These are phyloP conservation scores for Trametes pubescens DNA, from an alignment of 1,284 basidiomycete species.

Conservation along the genomic window DNA sequence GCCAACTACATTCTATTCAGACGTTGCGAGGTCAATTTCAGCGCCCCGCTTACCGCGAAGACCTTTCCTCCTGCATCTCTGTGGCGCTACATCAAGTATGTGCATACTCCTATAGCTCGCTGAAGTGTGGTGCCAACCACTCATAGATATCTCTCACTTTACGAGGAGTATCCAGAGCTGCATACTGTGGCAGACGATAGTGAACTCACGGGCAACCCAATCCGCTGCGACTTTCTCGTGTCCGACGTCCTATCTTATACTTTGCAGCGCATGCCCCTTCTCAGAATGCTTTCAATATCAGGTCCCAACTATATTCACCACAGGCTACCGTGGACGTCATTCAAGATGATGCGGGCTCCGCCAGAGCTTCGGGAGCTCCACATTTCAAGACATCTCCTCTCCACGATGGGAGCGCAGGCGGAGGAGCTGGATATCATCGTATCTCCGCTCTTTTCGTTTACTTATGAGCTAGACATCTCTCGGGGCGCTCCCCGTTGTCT, in stretches of 20 bases:
- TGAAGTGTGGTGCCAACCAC: neutral
- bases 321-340: neutral
- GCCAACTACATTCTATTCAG: no score
- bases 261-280: neutral
- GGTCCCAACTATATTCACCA: neutral
- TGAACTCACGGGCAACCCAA: no score
- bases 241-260: neutral
- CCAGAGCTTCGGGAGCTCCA: neutral
- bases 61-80: no score
- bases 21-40: no score
- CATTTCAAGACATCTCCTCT: neutral
- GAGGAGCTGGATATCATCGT: neutral
- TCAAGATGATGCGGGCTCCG: neutral
- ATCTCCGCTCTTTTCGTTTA: neutral
- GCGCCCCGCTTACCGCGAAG: no score
- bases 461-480: neutral
- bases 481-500: neutral
- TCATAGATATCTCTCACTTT: neutral
- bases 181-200: no score
- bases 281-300: neutral
- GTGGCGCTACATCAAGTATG: no score
- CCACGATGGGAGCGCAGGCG: neutral
- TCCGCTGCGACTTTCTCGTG: neutral
- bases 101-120: no score
- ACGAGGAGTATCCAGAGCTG: no score